phyloP scores from a whole-genome alignment of 495 filamentous ascomycete species.

The Apiosordaria backusii region DNA sequence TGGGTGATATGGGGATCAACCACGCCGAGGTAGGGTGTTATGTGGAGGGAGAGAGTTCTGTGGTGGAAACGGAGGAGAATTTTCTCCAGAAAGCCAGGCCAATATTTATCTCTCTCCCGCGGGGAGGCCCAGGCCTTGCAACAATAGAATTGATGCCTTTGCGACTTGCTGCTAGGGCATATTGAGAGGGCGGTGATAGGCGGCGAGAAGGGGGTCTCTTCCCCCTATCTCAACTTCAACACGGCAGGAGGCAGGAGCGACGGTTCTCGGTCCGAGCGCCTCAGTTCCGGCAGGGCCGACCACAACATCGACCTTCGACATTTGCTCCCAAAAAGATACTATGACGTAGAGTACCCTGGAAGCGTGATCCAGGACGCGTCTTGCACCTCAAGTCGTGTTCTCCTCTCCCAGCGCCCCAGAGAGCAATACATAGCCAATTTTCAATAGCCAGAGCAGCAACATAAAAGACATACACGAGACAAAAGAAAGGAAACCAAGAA shows the following conservation, averaged over 20 bases:
- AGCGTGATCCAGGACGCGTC: neutral
- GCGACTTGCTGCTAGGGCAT: neutral
- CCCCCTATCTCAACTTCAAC: neutral
- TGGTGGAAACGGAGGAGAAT: neutral
- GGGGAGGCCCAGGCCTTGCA: too few relatives aligned
- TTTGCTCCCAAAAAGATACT: too few relatives aligned
- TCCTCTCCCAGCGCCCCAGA: neutral
- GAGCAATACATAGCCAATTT: neutral
- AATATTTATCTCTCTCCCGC: too few relatives aligned
- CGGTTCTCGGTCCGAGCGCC: neutral
- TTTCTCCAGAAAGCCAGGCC: neutral
- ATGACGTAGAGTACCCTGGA: too few relatives aligned
- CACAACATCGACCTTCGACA: neutral
- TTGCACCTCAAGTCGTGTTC: neutral
- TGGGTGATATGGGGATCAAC: neutral
- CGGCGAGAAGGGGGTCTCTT: neutral
- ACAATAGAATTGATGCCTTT: neutral
- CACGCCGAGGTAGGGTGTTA: neutral
- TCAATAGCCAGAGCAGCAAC: neutral
- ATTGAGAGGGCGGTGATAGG: neutral
- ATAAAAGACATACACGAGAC: neutral
- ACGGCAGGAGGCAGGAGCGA: neutral
- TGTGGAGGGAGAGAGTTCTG: neutral
- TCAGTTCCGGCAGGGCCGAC: neutral
- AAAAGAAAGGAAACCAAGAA: neutral